Conservation (phyloP, 139 green algal genomes). For the Desmodesmus armatus region DNA sequence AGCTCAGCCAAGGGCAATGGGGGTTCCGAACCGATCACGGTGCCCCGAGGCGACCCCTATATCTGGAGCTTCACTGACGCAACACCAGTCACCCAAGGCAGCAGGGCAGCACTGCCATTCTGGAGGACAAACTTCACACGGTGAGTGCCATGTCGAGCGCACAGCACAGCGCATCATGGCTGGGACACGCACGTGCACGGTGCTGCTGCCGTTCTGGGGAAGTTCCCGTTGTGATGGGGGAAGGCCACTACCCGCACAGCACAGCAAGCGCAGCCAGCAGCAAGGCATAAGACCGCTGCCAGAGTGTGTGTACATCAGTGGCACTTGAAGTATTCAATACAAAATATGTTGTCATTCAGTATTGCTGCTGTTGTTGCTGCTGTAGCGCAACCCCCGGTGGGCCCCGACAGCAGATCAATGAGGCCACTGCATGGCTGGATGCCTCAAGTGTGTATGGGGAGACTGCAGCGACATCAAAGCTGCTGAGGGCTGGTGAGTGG, state of each 20-base stretch:
- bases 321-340: background rate
- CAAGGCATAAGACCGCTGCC: too few relatives aligned
- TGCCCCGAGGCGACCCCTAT: background rate
- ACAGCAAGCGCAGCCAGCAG: background rate
- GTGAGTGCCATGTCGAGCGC: background rate
- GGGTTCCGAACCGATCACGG: background rate
- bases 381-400: background rate
- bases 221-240: too few relatives aligned
- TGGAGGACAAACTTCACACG: background rate
- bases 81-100: background rate
- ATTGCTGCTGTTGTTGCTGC: background rate
- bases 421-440: background rate
- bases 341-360: background rate
- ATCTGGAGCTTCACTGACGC: background rate
- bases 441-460: conserved; percentile 8
- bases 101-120: background rate
- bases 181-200: background rate
- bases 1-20: background rate
- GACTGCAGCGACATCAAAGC: background rate
- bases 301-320: too few relatives aligned
- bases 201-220: background rate
- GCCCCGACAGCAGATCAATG: conserved; percentile 9
- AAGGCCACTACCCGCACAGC: background rate
- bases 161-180: background rate
- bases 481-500: background rate